Base-by-base conservation (phyloP, 371 early-diverging fungal genomes). In the Mortierella sp. region DNA sequence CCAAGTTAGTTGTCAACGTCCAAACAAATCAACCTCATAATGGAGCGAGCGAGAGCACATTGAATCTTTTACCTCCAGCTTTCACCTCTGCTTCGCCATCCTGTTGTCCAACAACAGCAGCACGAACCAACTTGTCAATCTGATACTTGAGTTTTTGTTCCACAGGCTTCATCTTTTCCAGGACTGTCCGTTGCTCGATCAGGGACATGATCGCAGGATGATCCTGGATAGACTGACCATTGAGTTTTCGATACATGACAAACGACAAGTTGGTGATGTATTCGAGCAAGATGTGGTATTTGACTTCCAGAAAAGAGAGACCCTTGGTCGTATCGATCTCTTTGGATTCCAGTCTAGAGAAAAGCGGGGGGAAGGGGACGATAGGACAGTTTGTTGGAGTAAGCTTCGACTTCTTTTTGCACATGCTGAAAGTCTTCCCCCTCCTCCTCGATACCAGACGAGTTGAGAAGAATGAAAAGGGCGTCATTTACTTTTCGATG, bases 121-220 rank as follows among this genome's bases (percentile, higher is more conserved):
- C 83, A 46, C 91, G 86, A n/a, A 97, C 87, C 27, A 98, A 85
- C 82, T 97, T 97, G 72, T 97, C 97, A 63, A 98, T 94, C 84
- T 96, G 98, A 81, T 97, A 98, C 81, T 95, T 94, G 45, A 98
- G 86, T 66, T 96, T 94, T 53, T 85, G 86, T 82, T 98, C 98
- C 39, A 98, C 81, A 0, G 98, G 98, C 72, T 93, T 92, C 82
- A 96, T 94, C 78, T 93, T 94, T 63, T 98, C 98, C 24, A 98
- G 74, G 24, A 94, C 84, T 5, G 92, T 89, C 18, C 98, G 87
- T 28, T 90, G 81, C 72, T 95, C 93, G 10, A 96, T 85, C 31
- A 98, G 82, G 3, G 85, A 78, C 30, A 84, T 79, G 18, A 97
- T 71, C 7, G 88, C 92, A 3, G 89, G 84, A 55, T 91, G 91